Conservation (phyloP, 768 basidiomycete genomes). For the Termitomyces sp. region DNA sequence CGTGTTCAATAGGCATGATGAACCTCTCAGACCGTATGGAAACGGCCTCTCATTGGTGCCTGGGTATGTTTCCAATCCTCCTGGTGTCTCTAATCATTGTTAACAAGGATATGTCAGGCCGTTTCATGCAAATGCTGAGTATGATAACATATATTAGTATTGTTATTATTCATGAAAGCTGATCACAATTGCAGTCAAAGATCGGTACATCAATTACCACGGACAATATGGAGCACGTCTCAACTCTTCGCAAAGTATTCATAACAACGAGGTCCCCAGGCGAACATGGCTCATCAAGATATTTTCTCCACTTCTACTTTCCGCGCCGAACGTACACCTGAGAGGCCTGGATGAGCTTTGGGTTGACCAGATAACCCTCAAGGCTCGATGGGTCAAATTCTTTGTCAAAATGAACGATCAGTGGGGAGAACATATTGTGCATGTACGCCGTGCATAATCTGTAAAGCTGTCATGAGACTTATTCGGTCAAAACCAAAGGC, state of each 20-base stretch:
- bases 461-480: constrained; percentile 22
- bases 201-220: constrained; percentile 37
- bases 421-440: constrained; percentile 10
- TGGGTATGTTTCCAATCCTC: neutral
- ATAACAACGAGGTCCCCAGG: neutral
- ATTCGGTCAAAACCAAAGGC: constrained; percentile 31
- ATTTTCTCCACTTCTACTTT: constrained; percentile 39
- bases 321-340: constrained; percentile 40
- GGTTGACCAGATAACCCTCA: constrained; percentile 40
- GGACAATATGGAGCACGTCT: constrained; percentile 43
- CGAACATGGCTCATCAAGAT: constrained; percentile 45
- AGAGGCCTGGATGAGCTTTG: constrained; percentile 40
- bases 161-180: neutral
- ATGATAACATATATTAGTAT: neutral
- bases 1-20: neutral
- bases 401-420: constrained; percentile 30
- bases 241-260: constrained; percentile 23
- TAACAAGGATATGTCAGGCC: neutral
- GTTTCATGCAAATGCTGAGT: constrained; percentile 1
- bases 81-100: neutral
- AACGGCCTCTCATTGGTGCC: constrained; percentile 9
- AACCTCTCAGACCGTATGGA: neutral
- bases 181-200: constrained; percentile 2
- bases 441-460: constrained; percentile 17
- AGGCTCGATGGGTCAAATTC: constrained; percentile 35